Conservation (phyloP, 768 basidiomycete species). For the Lactarius evosmus region DNA sequence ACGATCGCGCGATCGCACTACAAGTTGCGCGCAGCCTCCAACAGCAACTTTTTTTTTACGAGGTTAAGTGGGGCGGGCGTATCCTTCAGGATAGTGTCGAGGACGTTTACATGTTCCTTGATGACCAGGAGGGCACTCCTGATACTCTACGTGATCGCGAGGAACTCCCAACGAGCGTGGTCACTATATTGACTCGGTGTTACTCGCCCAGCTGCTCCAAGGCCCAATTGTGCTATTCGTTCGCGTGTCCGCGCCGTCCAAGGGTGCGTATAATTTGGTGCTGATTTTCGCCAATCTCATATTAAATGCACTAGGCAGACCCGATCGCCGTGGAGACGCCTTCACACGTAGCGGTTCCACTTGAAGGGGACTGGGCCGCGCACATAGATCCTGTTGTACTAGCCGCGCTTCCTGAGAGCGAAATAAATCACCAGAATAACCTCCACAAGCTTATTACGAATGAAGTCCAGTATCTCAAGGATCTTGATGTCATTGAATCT, state of each 20-base stretch:
- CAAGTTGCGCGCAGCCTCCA: conserved; percentile 89
- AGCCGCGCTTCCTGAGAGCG: conserved; percentile 62
- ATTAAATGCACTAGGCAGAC: conserved; percentile 2
- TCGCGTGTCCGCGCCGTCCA: conserved; percentile 59
- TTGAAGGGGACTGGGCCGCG: conserved; percentile 48
- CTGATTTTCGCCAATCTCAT: conserved; percentile 6
- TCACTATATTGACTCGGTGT: conserved; percentile 87
- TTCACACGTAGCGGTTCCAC: conserved; percentile 5
- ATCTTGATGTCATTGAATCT: conserved; percentile 78
- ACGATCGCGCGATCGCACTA: conserved; percentile 78
- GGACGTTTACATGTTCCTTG: conserved; percentile 91
- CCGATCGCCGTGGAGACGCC: conserved; percentile 8
- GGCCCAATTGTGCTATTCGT: conserved; percentile 77
- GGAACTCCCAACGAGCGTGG: conserved; percentile 83
- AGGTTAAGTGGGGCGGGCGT: conserved; percentile 91
- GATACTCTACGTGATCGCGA: conserved; percentile 60
- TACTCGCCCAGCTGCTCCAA: conserved; percentile 86
- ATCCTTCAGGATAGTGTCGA: conserved; percentile 84
- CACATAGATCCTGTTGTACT: conserved; percentile 50
- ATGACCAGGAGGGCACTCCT: conserved; percentile 66
- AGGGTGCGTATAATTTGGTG: conserved; percentile 42
- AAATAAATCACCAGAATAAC: conserved; percentile 80
- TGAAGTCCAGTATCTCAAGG: conserved; percentile 86
- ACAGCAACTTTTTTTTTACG: conserved; percentile 91
- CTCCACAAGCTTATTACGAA: conserved; percentile 87